phyloP scores from a whole-genome alignment of 2,329 filamentous ascomycete genomes.

The Bertia moriformis region DNA sequence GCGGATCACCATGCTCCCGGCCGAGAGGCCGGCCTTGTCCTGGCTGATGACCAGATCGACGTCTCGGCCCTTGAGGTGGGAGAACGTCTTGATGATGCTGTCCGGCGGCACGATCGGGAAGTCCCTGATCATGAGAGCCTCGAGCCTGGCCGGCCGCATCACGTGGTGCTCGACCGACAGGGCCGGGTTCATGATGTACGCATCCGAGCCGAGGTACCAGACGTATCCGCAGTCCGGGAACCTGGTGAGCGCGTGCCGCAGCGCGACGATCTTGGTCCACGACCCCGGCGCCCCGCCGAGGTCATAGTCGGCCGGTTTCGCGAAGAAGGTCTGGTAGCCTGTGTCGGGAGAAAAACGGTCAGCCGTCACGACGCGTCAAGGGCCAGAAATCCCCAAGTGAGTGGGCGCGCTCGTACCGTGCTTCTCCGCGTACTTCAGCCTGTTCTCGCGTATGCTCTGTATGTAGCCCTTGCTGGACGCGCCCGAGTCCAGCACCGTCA shows the following conservation, averaged over 20 bases:
- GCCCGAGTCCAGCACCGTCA: constrained; percentile 67
- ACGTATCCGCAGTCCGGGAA: constrained; percentile 67
- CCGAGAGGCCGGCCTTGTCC: constrained; percentile 65
- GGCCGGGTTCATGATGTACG: constrained; percentile 74
- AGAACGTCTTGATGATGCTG: constrained; percentile 91
- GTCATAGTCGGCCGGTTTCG: constrained; percentile 63
- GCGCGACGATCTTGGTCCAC: constrained; percentile 69
- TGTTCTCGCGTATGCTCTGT: constrained; percentile 64
- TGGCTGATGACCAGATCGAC: constrained; percentile 75
- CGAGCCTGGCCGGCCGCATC: constrained; percentile 51
- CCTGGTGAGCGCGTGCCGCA: constrained; percentile 75
- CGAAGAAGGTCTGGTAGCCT: constrained; percentile 82
- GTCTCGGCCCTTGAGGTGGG: constrained; percentile 59
- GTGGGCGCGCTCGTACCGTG: constrained; percentile 62
- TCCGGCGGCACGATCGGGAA: constrained; percentile 81
- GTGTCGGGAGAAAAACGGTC: background rate
- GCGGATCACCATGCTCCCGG: constrained; percentile 64
- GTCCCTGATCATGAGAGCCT: constrained; percentile 71
- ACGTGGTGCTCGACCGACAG: constrained; percentile 58
- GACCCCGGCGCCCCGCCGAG: constrained; percentile 41
- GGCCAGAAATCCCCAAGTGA: background rate
- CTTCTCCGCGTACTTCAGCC: constrained; percentile 67
- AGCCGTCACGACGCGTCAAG: no score
- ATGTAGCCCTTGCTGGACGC: constrained; percentile 52
- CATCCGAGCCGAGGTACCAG: constrained; percentile 75